These are phyloP conservation scores for Elsinoe necatrix DNA, from an alignment of 2,329 filamentous ascomycete genomes.

Conservation along the genomic window DNA sequence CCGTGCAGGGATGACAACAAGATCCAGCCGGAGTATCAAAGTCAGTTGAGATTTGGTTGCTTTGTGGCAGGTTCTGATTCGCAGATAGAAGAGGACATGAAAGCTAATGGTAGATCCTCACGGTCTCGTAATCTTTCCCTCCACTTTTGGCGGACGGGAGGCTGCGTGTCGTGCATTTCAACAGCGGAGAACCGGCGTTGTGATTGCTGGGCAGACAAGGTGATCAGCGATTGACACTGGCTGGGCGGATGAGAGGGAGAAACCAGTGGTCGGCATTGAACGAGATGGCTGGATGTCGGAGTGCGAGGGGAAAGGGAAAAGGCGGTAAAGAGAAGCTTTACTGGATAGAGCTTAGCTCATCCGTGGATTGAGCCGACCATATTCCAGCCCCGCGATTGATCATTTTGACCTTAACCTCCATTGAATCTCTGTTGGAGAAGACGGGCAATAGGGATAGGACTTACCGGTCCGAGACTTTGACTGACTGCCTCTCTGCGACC, in stretches of 20 bases:
- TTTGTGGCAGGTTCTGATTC: conserved; percentile 12
- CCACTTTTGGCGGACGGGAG: conserved; percentile 11
- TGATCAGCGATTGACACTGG: conserved; percentile 3
- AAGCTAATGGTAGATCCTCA: conserved; percentile 12
- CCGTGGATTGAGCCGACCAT: background rate
- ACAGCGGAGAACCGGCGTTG: conserved; percentile 7
- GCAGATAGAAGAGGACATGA: conserved; percentile 4
- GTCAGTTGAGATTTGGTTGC: conserved; percentile 13
- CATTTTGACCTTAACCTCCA: background rate
- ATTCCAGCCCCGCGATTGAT: background rate
- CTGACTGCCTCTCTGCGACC: background rate
- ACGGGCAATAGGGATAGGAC: background rate
- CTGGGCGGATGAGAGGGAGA: background rate
- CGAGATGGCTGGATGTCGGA: conserved; percentile 9
- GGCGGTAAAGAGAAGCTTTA: background rate
- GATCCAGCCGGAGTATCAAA: conserved; percentile 12
- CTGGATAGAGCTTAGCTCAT: background rate
- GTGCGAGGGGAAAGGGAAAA: background rate
- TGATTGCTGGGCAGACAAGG: background rate
- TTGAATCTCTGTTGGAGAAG: background rate
- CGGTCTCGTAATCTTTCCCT: conserved; percentile 8
- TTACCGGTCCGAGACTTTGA: background rate
- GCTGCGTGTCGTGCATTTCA: conserved; percentile 12
- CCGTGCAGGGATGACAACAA: conserved; percentile 11
- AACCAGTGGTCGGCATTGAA: conserved; percentile 2